phyloP scores from a whole-genome alignment of 2,329 filamentous ascomycete species.

The Penicillium occitanis region DNA sequence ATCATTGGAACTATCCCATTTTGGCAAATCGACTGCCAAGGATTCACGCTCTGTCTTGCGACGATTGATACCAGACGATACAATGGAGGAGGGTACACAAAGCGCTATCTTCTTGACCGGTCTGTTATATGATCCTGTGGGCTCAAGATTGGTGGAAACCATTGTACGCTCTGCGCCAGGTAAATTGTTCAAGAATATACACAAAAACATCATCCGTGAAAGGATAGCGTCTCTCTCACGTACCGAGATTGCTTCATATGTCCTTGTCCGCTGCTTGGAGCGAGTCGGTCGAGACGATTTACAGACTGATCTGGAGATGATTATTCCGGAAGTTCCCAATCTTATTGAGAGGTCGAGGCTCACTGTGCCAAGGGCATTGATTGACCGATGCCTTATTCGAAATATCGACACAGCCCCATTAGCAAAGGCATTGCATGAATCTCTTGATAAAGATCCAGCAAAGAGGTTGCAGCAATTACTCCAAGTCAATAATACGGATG shows the following conservation, averaged over 20 bases:
- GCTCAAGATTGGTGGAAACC: constrained; percentile 84
- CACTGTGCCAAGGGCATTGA: constrained; percentile 74
- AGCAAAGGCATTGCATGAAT: constrained; percentile 57
- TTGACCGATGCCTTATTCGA: constrained; percentile 77
- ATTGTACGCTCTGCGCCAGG: constrained; percentile 78
- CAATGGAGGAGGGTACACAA: constrained; percentile 69
- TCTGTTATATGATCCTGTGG: constrained; percentile 85
- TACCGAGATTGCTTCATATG: constrained; percentile 88
- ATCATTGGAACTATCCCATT: constrained; percentile 77
- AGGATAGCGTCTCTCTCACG: constrained; percentile 77
- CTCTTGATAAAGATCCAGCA: constrained; percentile 53
- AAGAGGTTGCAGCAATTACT: constrained; percentile 61
- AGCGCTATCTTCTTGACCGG: constrained; percentile 79
- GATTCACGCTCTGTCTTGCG: constrained; percentile 69
- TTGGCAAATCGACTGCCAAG: constrained; percentile 65
- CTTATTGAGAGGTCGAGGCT: constrained; percentile 74
- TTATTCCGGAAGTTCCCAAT: constrained; percentile 69
- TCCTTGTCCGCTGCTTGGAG: constrained; percentile 78
- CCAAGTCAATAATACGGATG: constrained; percentile 53
- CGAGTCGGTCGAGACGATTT: constrained; percentile 85
- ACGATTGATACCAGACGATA: constrained; percentile 75
- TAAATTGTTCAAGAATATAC: constrained; percentile 86
- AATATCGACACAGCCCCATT: constrained; percentile 58
- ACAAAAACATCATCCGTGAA: constrained; percentile 74
- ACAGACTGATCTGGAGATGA: constrained; percentile 66